Conservation (phyloP, 2,329 filamentous ascomycete genomes). For the Neodidymelliopsis sp. region DNA sequence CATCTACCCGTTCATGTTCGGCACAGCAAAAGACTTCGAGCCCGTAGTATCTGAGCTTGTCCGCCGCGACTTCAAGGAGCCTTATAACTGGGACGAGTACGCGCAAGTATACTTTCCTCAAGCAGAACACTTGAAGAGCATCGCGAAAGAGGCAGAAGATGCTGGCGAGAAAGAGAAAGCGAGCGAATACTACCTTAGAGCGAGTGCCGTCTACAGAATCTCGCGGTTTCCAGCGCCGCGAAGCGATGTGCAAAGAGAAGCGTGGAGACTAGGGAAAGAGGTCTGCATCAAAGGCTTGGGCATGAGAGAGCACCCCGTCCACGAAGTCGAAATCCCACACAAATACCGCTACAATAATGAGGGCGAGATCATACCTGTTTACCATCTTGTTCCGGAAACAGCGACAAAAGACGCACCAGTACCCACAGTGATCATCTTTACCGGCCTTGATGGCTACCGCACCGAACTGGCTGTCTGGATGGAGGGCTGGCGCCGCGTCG, state of each 20-base stretch:
- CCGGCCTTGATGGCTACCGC: conserved; percentile 66
- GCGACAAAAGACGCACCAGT: conserved; percentile 54
- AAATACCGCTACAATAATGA: conserved; percentile 59
- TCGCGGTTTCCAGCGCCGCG: conserved; percentile 69
- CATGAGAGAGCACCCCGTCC: conserved; percentile 60
- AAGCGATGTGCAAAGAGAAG: conserved; percentile 62
- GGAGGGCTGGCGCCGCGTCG: conserved; percentile 58
- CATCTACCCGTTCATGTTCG: conserved; percentile 79
- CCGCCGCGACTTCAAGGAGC: conserved; percentile 68
- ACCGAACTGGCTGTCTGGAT: conserved; percentile 63
- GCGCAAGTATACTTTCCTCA: conserved; percentile 67
- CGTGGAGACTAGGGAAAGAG: conserved; percentile 71
- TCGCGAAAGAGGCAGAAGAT: conserved; percentile 61
- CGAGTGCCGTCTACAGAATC: conserved; percentile 71
- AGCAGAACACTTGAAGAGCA: conserved; percentile 63
- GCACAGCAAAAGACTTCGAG: conserved; percentile 71
- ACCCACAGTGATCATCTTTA: conserved; percentile 64
- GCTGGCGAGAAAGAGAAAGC: conserved; percentile 62
- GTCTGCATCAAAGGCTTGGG: conserved; percentile 65
- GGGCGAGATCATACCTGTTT: conserved; percentile 66
- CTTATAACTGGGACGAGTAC: conserved; percentile 68
- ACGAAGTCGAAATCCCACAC: conserved; percentile 70
- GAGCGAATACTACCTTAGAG: conserved; percentile 66
- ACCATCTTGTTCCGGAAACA: conserved; percentile 66
- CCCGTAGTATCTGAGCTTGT: conserved; percentile 72